Base-by-base conservation (phyloP, 1,284 basidiomycete genomes). In the Thecaphora frezii region DNA sequence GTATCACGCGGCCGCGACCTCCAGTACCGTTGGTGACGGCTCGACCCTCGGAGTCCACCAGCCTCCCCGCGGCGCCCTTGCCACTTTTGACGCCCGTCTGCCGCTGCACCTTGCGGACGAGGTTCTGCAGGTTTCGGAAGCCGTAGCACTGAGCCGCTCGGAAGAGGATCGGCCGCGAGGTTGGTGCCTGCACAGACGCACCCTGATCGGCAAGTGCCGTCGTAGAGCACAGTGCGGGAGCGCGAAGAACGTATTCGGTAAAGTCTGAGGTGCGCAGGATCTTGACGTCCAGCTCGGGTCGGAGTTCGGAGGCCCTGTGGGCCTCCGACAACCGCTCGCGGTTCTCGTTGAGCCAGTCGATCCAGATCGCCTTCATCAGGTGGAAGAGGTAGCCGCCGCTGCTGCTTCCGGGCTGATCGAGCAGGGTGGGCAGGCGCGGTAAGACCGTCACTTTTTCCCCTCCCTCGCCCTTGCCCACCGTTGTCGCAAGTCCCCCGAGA, bases 81-180 rank as follows among this genome's bases (percentile, higher is more conserved):
- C 47, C 37, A 21, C 66, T 67, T 43, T 59, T 55, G 18, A 93
- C 82, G 0, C 93, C 92, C 1, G 71, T 73, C 56, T 74, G 71
- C 51, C 66, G 66, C 46, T 76, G 74, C 1, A 87, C 85, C 80
- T 92, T 93, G 52, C 93, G 84, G 43, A 99, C 94, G 45, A 98
- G 85, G 77, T 97, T 99, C 80, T 98, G 94, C 49, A 99, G 82
- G 79, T 98, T 99, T 49, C 92, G 85, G 82, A 98, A 98, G 2
- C 96, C 96, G 76, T 97, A 98, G 80, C 93, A 97, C 66, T 89
- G 91, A 2, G 93, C 91, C 3, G 91, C 94, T 66, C 88, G 88
- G 83, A 97, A 97, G 22, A 98, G 82, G 25, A 88, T 82, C 16
- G 33, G 46, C 13, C 47, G 33, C 33, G 54, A 47, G 18, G 37